phyloP scores from a whole-genome alignment of 768 basidiomycete species.

The Kwoniella shandongensis region DNA sequence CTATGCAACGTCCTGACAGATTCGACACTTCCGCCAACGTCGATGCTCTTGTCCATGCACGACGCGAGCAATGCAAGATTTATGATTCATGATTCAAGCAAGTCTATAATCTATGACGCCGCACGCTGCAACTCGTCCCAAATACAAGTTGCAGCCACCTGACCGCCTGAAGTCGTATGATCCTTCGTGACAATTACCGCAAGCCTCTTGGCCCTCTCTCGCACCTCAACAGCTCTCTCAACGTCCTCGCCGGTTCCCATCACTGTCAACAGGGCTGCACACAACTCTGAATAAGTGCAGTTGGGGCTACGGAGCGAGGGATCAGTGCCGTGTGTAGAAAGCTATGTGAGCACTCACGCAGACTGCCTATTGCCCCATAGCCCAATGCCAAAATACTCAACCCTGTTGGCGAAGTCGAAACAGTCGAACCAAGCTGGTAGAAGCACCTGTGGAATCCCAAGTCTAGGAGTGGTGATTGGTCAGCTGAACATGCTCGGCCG shows the following conservation, averaged over 20 bases:
- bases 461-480: background rate
- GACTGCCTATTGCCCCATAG: conserved; percentile 18
- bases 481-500: background rate
- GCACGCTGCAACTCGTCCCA: conserved; percentile 8
- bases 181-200: conserved; percentile 4
- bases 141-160: conserved; percentile 17
- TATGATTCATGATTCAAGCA: too few species aligned
- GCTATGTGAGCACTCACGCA: conserved; percentile 5
- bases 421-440: conserved; percentile 23
- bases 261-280: conserved; percentile 12
- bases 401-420: conserved; percentile 11
- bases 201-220: conserved; percentile 11
- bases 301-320: conserved; percentile 2
- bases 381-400: conserved; percentile 15
- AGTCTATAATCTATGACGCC: background rate
- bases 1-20: too few species aligned
- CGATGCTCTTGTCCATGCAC: too few species aligned
- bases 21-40: too few species aligned
- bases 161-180: conserved; percentile 5
- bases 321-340: background rate
- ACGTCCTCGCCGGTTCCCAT: conserved; percentile 9
- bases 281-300: conserved; percentile 12
- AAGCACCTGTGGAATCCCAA: conserved; percentile 8
- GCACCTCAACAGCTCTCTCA: background rate
- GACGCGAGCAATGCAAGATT: too few species aligned